These are phyloP conservation scores for Lotmaria passim DNA, from an alignment of 208 protist species.

Conservation along the genomic window DNA sequence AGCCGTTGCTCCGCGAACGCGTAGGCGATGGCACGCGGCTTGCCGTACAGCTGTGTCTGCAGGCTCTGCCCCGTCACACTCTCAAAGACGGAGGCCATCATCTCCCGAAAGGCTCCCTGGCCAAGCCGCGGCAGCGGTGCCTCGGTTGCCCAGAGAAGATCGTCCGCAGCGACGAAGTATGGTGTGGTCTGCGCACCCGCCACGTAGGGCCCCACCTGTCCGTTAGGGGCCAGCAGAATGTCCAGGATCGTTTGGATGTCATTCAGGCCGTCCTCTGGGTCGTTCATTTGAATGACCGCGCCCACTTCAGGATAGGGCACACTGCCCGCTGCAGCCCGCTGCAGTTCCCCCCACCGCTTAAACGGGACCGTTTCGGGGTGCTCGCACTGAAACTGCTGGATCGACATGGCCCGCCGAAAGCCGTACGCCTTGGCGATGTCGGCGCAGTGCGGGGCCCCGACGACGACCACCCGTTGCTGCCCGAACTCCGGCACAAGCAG, in stretches of 20 bases:
- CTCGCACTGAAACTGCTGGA: slow-evolving; percentile 72
- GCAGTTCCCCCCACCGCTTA: slow-evolving; percentile 64
- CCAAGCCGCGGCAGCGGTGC: slow-evolving; percentile 79
- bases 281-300: slow-evolving; percentile 77
- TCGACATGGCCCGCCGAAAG: slow-evolving; percentile 71
- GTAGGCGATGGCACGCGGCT: slow-evolving; percentile 86
- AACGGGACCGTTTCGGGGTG: slow-evolving; percentile 81
- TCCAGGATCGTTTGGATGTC: slow-evolving; percentile 84
- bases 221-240: slow-evolving; percentile 64
- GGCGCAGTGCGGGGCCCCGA: slow-evolving; percentile 51
- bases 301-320: slow-evolving; percentile 58
- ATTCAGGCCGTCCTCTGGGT: slow-evolving; percentile 80
- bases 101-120: slow-evolving; percentile 80
- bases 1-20: slow-evolving; percentile 75
- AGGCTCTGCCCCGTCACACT: slow-evolving; percentile 77
- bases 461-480: slow-evolving; percentile 64
- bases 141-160: slow-evolving; percentile 79
- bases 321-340: slow-evolving; percentile 18
- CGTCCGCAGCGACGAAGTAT: slow-evolving; percentile 73
- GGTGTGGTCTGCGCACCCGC: slow-evolving; percentile 67
- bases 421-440: slow-evolving; percentile 71
- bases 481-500: slow-evolving; percentile 61
- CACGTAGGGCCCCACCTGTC: slow-evolving; percentile 60
- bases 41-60: slow-evolving; percentile 77
- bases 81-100: slow-evolving; percentile 81